Percentiles rank a stretch among this genome's conserved stretches.
phyloP scores from a whole-genome alignment of 768 basidiomycete genomes.

The Suillus americanus region DNA sequence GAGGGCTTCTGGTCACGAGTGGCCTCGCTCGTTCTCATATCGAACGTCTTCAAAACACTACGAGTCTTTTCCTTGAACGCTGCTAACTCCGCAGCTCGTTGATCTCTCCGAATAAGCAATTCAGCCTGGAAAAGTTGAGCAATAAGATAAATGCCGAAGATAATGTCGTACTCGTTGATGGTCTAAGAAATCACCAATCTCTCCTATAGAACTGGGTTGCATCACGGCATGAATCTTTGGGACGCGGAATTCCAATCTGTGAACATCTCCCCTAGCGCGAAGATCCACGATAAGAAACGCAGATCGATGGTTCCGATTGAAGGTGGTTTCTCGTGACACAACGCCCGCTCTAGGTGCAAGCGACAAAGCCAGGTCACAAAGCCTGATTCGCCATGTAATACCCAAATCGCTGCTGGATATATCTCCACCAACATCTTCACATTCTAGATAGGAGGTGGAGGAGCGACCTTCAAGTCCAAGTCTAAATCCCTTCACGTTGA shows the following conservation, averaged over 20 bases:
- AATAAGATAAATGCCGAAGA: background rate
- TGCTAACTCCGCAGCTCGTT: slow-evolving; percentile 73
- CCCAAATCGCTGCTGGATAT: slow-evolving; percentile 43
- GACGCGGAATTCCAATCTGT: slow-evolving; percentile 51
- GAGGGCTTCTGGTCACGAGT: slow-evolving; percentile 29
- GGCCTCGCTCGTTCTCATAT: slow-evolving; percentile 46
- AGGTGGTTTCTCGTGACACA: slow-evolving; percentile 35
- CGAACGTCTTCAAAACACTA: slow-evolving; percentile 72
- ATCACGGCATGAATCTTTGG: slow-evolving; percentile 88
- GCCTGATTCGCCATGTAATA: slow-evolving; percentile 63
- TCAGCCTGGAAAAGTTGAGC: slow-evolving; percentile 55
- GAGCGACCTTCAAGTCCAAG: slow-evolving; percentile 74
- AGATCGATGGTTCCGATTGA: slow-evolving; percentile 63
- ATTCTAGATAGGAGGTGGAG: slow-evolving; percentile 74
- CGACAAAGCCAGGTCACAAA: slow-evolving; percentile 81
- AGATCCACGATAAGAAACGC: slow-evolving; percentile 87
- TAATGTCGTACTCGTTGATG: slow-evolving; percentile 64
- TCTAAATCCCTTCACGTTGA: slow-evolving; percentile 78
- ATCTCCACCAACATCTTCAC: slow-evolving; percentile 68
- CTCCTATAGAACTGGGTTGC: slow-evolving; percentile 91
- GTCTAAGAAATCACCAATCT: slow-evolving; percentile 87
- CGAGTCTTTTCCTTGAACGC: slow-evolving; percentile 83
- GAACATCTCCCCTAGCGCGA: slow-evolving; percentile 40
- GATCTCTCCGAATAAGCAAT: slow-evolving; percentile 68
- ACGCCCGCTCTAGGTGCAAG: slow-evolving; percentile 60